Conservation (phyloP, 2,329 filamentous ascomycete species). For the Talaromyces sp. region DNA sequence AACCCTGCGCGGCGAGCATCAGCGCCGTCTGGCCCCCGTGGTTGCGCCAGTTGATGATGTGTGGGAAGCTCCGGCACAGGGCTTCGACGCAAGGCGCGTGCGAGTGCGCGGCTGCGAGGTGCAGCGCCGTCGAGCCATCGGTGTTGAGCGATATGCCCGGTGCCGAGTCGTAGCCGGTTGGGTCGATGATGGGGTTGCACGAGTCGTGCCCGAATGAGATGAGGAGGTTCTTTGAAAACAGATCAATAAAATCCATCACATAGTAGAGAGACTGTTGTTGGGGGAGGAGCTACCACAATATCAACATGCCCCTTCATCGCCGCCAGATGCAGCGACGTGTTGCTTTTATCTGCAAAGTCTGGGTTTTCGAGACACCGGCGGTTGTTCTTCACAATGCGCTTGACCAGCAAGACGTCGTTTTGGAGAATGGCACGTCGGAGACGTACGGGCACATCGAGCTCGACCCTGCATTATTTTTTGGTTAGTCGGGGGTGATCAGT, state of each 20-base stretch:
- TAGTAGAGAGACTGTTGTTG: too few relatives aligned
- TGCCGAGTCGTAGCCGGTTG: slow-evolving; percentile 22
- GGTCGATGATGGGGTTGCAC: slow-evolving; percentile 27
- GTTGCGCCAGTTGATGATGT: slow-evolving; percentile 61
- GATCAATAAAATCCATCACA: neutral
- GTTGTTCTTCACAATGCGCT: slow-evolving; percentile 70
- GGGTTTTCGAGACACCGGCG: slow-evolving; percentile 71
- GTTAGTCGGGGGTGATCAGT: neutral
- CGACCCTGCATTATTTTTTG: slow-evolving; percentile 14
- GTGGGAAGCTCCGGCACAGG: slow-evolving; percentile 60
- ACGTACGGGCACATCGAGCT: slow-evolving; percentile 55
- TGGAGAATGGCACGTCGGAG: slow-evolving; percentile 75
- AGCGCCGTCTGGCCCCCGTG: slow-evolving; percentile 53
- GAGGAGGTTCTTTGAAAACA: slow-evolving; percentile 62
- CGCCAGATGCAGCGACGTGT: slow-evolving; percentile 78
- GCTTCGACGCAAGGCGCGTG: slow-evolving; percentile 70
- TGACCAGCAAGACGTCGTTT: slow-evolving; percentile 66
- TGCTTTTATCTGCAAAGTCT: slow-evolving; percentile 68
- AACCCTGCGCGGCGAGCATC: slow-evolving; percentile 36
- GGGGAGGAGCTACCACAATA: slow-evolving; percentile 48
- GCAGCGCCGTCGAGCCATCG: slow-evolving; percentile 72
- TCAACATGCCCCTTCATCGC: slow-evolving; percentile 65
- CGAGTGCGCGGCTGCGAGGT: slow-evolving; percentile 66
- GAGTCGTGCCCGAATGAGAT: slow-evolving; percentile 70
- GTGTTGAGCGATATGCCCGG: slow-evolving; percentile 69